Percentiles rank a stretch among this genome's conserved stretches.
phyloP scores from a whole-genome alignment of 306 rosid species.

The Medicago truncatula region DNA sequence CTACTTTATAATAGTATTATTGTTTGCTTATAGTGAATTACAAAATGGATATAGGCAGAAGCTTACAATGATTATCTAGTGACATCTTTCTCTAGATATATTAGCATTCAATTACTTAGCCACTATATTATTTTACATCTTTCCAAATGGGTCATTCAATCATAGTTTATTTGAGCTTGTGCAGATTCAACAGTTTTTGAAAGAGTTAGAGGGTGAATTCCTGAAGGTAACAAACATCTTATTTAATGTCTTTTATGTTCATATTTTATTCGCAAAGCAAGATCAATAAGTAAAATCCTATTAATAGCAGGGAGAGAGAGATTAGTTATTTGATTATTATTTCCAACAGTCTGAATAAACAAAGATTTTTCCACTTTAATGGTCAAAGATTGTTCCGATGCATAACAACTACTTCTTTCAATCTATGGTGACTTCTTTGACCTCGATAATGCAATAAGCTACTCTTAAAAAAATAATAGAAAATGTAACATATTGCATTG shows the following conservation, averaged over 20 bases:
- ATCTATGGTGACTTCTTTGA: not conserved
- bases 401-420: not conserved
- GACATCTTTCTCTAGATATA: slow-evolving; percentile 7
- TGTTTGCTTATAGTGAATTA: slow-evolving; percentile 13
- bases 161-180: slow-evolving; percentile 38
- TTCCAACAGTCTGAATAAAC: not conserved
- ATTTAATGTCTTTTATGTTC: slow-evolving; percentile 22
- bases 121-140: not conserved
- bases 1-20: not conserved
- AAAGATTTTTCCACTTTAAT: not conserved
- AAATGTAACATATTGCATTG: slow-evolving; percentile 28
- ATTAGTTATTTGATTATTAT: not conserved
- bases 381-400: not conserved
- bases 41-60: slow-evolving; percentile 3
- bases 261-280: slow-evolving; percentile 19
- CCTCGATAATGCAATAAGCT: not conserved
- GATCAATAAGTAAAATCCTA: not conserved
- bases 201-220: slow-evolving; percentile 86
- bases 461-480: not conserved
- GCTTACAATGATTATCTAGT: slow-evolving; percentile 14
- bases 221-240: slow-evolving; percentile 62
- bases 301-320: not conserved
- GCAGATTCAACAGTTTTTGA: slow-evolving; percentile 86
- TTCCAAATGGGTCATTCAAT: slow-evolving; percentile 21
- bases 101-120: slow-evolving; percentile 6